These are phyloP conservation scores for Haplographium delicatum DNA, from an alignment of 495 filamentous ascomycete genomes.

Conservation along the genomic window DNA sequence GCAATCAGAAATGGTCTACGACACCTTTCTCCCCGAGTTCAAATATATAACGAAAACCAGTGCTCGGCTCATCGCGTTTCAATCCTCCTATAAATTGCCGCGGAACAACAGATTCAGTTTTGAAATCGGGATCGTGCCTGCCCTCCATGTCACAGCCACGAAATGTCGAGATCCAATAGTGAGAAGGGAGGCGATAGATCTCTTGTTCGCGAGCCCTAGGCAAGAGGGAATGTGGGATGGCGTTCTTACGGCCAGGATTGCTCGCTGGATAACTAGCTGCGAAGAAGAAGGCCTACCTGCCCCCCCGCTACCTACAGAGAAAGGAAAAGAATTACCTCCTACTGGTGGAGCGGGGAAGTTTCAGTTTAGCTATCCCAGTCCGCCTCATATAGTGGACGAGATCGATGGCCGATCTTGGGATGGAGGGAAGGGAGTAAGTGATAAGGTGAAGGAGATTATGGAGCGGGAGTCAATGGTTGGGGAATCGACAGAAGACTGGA, in stretches of 20 bases:
- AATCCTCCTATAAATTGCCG: conserved; percentile 2
- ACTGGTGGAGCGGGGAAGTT: conserved; percentile 38
- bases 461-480: not conserved
- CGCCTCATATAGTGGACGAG: not conserved
- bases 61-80: conserved; percentile 4
- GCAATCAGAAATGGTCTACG: conserved; percentile 21
- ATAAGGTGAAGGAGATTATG: not conserved
- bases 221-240: conserved; percentile 47
- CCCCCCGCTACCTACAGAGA: conserved; percentile 76
- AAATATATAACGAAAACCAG: conserved; percentile 17
- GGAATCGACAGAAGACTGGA: not conserved
- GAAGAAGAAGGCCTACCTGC: conserved; percentile 51
- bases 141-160: conserved; percentile 34
- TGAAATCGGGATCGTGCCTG: conserved; percentile 39
- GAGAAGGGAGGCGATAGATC: conserved; percentile 35
- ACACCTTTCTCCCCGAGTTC: conserved; percentile 19
- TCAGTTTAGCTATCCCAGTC: conserved; percentile 3
- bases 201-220: conserved; percentile 34
- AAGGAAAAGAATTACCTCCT: not conserved
- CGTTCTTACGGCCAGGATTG: conserved; percentile 16
- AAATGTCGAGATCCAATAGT: conserved; percentile 41
- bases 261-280: conserved; percentile 13
- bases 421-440: not conserved
- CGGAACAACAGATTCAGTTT: conserved; percentile 45
- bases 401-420: not conserved